phyloP scores from a whole-genome alignment of 2,329 filamentous ascomycete species.

The Beauveria scarabaeidicola region DNA sequence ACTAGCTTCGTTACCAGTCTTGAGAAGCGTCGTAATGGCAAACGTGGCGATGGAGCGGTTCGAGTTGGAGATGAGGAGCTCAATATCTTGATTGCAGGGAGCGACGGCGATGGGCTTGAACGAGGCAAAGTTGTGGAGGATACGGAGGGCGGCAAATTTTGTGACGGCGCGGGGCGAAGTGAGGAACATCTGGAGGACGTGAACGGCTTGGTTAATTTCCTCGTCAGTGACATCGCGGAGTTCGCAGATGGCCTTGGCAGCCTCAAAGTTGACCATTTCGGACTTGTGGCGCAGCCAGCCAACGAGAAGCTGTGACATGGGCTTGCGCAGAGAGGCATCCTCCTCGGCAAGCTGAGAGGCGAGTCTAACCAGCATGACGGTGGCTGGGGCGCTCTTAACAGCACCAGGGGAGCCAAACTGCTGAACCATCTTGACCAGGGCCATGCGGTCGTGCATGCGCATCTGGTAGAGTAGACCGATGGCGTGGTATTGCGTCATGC shows the following conservation, averaged over 20 bases:
- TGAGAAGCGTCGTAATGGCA: constrained; percentile 93
- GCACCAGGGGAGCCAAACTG: constrained; percentile 88
- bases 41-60: constrained; percentile 98
- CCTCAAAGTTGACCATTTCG: constrained; percentile 99
- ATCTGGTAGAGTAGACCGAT: constrained; percentile 97
- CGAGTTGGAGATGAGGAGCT: constrained; percentile 90
- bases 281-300: constrained; percentile 97
- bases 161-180: constrained; percentile 91
- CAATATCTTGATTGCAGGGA: constrained; percentile 93
- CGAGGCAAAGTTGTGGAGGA: constrained; percentile 90
- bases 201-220: constrained; percentile 85
- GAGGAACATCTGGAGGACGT: constrained; percentile 92
- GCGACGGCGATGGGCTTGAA: constrained; percentile 93
- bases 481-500: constrained; percentile 97
- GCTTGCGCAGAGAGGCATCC: constrained; percentile 77
- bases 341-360: constrained; percentile 93
- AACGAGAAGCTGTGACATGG: constrained; percentile 95
- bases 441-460: constrained; percentile 96
- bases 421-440: constrained; percentile 99
- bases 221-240: constrained; percentile 87
- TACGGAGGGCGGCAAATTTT: constrained; percentile 94
- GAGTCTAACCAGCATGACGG: constrained; percentile 84
- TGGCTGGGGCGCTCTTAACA: constrained; percentile 89
- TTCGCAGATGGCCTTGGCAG: constrained; percentile 94
- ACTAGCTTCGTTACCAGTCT: constrained; percentile 95